These are phyloP conservation scores for Alternaria ventricosa DNA, from an alignment of 2,329 filamentous ascomycete species.

Conservation along the genomic window DNA sequence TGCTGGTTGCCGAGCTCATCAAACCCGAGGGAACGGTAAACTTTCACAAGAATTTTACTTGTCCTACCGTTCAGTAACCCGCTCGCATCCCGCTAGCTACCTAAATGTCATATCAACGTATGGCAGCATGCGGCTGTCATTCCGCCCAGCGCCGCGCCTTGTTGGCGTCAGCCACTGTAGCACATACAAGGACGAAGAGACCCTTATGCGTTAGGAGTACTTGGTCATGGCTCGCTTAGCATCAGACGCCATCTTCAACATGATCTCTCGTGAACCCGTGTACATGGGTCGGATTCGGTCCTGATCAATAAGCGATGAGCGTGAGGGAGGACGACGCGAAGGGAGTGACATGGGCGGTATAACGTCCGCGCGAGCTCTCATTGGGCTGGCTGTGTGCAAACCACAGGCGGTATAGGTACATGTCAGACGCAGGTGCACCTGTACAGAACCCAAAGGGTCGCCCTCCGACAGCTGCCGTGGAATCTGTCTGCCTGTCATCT, in stretches of 20 bases:
- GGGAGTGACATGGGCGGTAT: background rate
- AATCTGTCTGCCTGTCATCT: background rate
- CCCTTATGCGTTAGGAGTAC: conserved; percentile 1
- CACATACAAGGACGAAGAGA: background rate
- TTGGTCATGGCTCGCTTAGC: conserved; percentile 1
- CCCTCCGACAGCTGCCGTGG: background rate
- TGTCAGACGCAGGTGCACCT: conserved; percentile 1
- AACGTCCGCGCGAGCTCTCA: background rate
- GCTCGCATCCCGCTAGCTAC: background rate
- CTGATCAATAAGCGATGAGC: background rate
- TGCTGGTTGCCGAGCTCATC: background rate
- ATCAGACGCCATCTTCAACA: background rate
- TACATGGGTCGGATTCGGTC: background rate
- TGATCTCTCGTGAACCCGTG: background rate
- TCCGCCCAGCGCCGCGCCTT: background rate
- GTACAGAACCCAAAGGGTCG: background rate
- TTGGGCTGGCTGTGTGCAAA: background rate
- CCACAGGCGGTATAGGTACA: background rate
- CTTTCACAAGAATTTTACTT: background rate
- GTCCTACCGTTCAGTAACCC: background rate
- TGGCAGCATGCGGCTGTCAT: background rate
- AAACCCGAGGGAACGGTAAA: background rate
- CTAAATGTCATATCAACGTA: background rate
- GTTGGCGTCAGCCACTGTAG: background rate
- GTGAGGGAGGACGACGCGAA: background rate